Conservation (phyloP, 2,329 filamentous ascomycete genomes). For the Epichloe glyceriae region DNA sequence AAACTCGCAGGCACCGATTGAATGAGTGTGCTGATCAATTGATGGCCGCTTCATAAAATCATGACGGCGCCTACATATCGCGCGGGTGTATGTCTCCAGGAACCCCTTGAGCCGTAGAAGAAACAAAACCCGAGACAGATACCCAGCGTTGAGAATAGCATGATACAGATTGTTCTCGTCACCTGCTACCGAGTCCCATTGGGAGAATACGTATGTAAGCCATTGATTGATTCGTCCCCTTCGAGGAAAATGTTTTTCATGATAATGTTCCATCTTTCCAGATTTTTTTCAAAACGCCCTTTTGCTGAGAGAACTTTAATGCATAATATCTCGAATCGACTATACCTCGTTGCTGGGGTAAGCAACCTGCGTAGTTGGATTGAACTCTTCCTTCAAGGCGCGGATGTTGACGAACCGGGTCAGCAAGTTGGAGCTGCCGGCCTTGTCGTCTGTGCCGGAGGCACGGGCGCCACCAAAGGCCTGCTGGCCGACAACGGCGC, state of each 20-base stretch:
- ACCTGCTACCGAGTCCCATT: too few relatives aligned
- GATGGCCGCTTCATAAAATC: not conserved
- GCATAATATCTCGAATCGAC: not conserved
- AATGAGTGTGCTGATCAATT: not conserved
- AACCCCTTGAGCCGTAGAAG: too few relatives aligned
- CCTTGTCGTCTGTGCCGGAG: slow-evolving; percentile 63
- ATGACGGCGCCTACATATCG: not conserved
- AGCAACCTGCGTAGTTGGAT: slow-evolving; percentile 44
- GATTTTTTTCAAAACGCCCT: not conserved
- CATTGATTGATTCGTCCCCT: too few relatives aligned
- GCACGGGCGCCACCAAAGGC: slow-evolving; percentile 57
- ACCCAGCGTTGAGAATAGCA: not conserved
- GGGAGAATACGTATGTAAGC: not conserved
- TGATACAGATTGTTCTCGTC: not conserved
- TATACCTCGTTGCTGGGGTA: slow-evolving; percentile 62
- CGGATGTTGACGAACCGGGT: slow-evolving; percentile 53
- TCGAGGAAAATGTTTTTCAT: not conserved
- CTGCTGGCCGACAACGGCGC: slow-evolving; percentile 60
- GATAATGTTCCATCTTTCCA: not conserved
- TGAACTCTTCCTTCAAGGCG: slow-evolving; percentile 66
- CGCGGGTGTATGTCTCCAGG: not conserved
- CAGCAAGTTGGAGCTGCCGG: slow-evolving; percentile 50
- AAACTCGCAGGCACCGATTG: too few relatives aligned
- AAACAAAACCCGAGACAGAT: not conserved
- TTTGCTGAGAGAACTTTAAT: not conserved